Base-by-base conservation (phyloP, 2,329 filamentous ascomycete genomes). In the Pleomassaria siparia region DNA sequence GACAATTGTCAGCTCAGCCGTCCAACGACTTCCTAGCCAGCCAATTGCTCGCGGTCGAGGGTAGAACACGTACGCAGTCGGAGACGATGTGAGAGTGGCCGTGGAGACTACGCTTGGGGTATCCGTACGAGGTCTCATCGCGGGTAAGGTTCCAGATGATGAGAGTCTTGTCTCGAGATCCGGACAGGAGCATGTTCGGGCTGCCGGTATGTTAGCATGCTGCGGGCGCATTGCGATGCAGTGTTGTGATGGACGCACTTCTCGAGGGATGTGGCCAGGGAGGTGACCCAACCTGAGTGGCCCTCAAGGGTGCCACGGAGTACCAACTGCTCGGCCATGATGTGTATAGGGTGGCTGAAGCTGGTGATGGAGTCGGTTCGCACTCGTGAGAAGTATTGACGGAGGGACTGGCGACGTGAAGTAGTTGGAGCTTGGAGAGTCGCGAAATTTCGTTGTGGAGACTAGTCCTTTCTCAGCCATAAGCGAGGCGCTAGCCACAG, bases 91-190 rank as follows among this genome's bases (percentile, higher is more conserved):
- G 94, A 62, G 91, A 96, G 85, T 99, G 94, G 73, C 94, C 94
- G 81, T 95, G 87, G 67, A 99, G 91, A 74, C 90, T 95, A 80
- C 94, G 88, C 87, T 99, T 97, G 74, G 94, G 94, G 85, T 96
- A 96, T 71, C 94, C 94, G 84, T 97, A 99, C 75, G 89, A 87
- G 76, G 86, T 86, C 82, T 97, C 94, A 79, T 97, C 91, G 80
- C 94, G 92, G 78, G 94, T 97, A 73, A 99, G 85, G 85, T 96
- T 96, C 94, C 94, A 99, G 86, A 99, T 95, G 82, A 99, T 99
- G 76, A 99, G 83, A 67, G 89, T 89, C 88, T 97, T 96, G 85
- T 99, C 94, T 81, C 94, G 91, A 75, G 85, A 90, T 73, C 83
- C 92, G 66, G 94, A 99, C 72, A 99, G 86, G 76, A 99, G 91